Percentiles rank a stretch among this genome's conserved stretches.
Conservation (phyloP, 2,329 filamentous ascomycete genomes). For the Fusarium hainanense region DNA sequence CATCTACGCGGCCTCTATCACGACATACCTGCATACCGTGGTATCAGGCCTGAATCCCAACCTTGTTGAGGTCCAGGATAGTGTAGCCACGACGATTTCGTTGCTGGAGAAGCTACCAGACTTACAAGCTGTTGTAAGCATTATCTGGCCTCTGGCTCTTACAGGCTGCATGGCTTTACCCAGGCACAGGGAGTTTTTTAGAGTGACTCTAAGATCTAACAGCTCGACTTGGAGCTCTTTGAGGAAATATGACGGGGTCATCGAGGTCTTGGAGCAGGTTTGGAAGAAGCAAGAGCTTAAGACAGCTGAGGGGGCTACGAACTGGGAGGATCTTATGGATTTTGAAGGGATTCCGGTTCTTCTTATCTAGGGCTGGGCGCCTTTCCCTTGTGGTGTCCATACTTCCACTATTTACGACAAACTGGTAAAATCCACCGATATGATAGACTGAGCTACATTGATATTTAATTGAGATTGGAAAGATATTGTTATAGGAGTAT, state of each 20-base stretch:
- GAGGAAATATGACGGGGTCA: background rate
- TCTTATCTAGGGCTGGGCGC: background rate
- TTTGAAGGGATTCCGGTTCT: background rate
- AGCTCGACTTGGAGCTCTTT: background rate
- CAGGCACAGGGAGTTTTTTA: background rate
- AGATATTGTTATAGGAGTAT: background rate
- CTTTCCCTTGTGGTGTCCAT: background rate
- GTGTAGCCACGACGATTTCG: background rate
- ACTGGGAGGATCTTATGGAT: background rate
- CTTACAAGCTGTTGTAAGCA: background rate
- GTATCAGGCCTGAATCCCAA: background rate
- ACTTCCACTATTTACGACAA: background rate
- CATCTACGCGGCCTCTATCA: background rate
- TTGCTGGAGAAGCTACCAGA: background rate
- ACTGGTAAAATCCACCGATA: background rate
- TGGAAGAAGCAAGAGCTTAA: background rate
- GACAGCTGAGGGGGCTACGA: background rate
- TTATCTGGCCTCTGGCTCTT: background rate
- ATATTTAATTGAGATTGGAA: background rate
- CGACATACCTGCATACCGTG: background rate
- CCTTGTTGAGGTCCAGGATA: background rate
- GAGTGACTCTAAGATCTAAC: background rate
- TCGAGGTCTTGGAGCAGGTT: background rate
- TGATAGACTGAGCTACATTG: background rate
- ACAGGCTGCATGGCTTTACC: background rate